Percentiles rank a stretch among this genome's conserved stretches.
phyloP scores from a whole-genome alignment of 2,329 filamentous ascomycete genomes.

The Dothidotthia symphoricarpi region DNA sequence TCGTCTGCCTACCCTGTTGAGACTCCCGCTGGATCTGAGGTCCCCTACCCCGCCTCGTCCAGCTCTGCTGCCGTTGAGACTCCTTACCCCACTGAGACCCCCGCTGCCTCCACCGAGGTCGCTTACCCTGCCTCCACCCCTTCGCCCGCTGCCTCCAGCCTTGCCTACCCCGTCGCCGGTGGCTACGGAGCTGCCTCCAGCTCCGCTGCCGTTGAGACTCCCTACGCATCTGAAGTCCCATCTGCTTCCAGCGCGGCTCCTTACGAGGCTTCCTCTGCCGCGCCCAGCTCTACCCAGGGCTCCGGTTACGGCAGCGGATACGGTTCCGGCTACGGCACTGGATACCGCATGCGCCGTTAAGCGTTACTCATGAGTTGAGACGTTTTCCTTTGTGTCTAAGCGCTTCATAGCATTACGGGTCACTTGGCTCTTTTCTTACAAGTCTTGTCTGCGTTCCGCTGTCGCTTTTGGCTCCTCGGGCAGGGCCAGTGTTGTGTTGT shows the following conservation, averaged over 20 bases:
- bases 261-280: conserved; percentile 10
- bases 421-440: conserved; percentile 28
- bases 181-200: conserved; percentile 10
- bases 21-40: conserved; percentile 14
- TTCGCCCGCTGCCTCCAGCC: conserved; percentile 14
- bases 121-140: conserved; percentile 12
- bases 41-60: conserved; percentile 15
- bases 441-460: conserved; percentile 22
- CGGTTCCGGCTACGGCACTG: conserved; percentile 20
- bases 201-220: conserved; percentile 10
- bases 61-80: conserved; percentile 11
- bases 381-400: conserved; percentile 17
- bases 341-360: conserved; percentile 16
- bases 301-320: conserved; percentile 20
- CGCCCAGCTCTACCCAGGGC: conserved; percentile 12
- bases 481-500: conserved; percentile 17
- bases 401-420: conserved; percentile 13
- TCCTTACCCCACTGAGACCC: conserved; percentile 6
- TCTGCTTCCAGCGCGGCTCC: conserved; percentile 4
- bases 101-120: conserved; percentile 12
- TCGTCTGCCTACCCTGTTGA: conserved; percentile 7
- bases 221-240: conserved; percentile 8
- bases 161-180: conserved; percentile 14
- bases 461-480: conserved; percentile 20
- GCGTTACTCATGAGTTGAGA: conserved; percentile 17